Evolutionary conservation across 495 filamentous ascomycete genomes (phyloP).

Genomic region (Penicillium bovifimosum): DNA sequence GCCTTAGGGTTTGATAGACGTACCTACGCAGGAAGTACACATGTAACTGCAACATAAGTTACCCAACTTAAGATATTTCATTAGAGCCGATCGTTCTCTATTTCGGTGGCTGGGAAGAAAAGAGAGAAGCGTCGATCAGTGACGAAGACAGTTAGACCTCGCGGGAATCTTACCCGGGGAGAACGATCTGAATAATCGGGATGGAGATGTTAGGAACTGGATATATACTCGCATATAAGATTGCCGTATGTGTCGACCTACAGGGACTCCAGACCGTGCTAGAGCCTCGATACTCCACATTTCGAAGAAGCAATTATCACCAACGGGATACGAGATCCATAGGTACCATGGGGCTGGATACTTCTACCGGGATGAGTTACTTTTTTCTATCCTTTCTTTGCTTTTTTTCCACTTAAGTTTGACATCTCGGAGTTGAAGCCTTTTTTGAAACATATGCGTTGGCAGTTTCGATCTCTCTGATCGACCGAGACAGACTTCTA

Average conservation of each 20-base stretch:
- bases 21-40: too few species aligned
- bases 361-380: too few species aligned
- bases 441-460: background rate
- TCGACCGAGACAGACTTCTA: background rate
- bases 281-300: background rate
- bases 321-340: background rate
- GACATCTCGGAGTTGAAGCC: background rate
- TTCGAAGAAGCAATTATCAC: background rate
- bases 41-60: too few species aligned
- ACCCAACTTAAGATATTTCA: too few species aligned
- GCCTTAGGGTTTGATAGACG: slow-evolving; percentile 6
- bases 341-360: background rate
- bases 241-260: slow-evolving; percentile 4
- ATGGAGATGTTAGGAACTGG: too few species aligned
- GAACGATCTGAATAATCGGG: too few species aligned
- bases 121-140: background rate
- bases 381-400: background rate
- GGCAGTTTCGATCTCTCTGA: background rate
- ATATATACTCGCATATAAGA: background rate
- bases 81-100: too few species aligned
- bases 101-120: background rate
- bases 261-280: slow-evolving; percentile 8
- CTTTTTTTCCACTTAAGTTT: background rate
- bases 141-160: background rate
- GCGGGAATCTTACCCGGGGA: background rate